Base-by-base conservation (phyloP, 495 filamentous ascomycete species). In the Pseudevernia furfuracea region DNA sequence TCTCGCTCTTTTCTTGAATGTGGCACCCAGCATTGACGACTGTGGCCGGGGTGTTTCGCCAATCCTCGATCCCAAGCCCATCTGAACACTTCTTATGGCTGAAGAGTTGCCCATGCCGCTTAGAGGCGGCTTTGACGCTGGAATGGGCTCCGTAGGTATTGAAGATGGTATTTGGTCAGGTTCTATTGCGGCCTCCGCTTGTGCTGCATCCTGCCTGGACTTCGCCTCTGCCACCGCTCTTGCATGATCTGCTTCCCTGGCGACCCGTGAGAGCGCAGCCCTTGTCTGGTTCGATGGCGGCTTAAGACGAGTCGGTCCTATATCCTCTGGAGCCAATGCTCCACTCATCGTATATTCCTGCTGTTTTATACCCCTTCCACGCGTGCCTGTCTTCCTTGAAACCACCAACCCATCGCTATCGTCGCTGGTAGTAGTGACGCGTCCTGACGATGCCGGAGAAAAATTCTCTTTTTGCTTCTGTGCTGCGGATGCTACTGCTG, bases 1-100 rank as follows among this genome's bases (percentile, higher is more conserved):
- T 73, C 86, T 78, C 21, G 85, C 78, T 63, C 87, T 77, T 43
- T 83, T 77, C 64, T 82, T 86, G 73, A 89, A 89, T 67, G 86
- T 87, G 32, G 66, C 41, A n/a, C 58, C 56, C 4, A 71, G 63
- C 30, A 70, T 52, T n/a, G 68, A 71, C 21, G 59, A 53, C 10
- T 67, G 61, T 23, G 44, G 30, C 23, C 52, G 57, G 32, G 69
- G 69, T 21, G 69, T 71, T 30, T 43, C 62, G 28, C 65, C 52
- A 14, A 38, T 21, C 11, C 56, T 55, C 12, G 37, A 46, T 39
- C 36, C 49, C 17, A 61, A 58, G 21, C 49, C 17, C 36, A 44
- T 43, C 32, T 59, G 66, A 41, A 34, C n/a, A 2, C 41, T 61
- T 43, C 52, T 39, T 2, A 23, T 38, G 10, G 41, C 37, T 11